Conservation (phyloP, 1,284 basidiomycete species). For the Apiotrichum akiyoshidainum region DNA sequence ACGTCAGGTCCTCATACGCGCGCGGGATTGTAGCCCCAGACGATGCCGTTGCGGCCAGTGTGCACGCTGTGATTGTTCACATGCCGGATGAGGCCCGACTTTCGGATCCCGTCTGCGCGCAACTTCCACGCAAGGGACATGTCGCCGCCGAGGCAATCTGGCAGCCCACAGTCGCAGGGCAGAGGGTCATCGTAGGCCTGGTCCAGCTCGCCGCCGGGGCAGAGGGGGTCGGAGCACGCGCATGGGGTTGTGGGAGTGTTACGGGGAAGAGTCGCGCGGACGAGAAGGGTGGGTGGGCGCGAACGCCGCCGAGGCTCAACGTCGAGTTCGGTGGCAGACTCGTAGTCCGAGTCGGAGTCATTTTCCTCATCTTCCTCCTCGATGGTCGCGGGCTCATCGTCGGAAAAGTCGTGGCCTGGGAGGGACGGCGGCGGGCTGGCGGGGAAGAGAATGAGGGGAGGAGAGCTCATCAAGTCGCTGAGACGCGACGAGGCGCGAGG, state of each 20-base stretch:
- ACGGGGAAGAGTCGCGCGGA: background rate
- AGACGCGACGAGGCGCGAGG: background rate
- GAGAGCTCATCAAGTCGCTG: background rate
- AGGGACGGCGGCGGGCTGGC: background rate
- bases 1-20: background rate
- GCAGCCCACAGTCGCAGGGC: background rate
- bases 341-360: background rate
- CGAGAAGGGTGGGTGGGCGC: background rate
- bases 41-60: background rate
- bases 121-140: conserved; percentile 4
- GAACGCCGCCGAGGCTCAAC: background rate
- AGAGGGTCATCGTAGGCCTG: background rate
- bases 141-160: conserved; percentile 1
- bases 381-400: background rate
- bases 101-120: conserved; percentile 2
- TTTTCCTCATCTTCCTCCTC: too few relatives aligned
- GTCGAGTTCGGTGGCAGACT: background rate
- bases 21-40: background rate
- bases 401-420: too few relatives aligned
- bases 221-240: background rate
- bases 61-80: background rate
- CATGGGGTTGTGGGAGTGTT: background rate
- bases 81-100: background rate
- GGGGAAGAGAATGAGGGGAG: background rate
- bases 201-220: conserved; percentile 4